Base-by-base conservation (phyloP, 1,284 basidiomycete genomes). In the Sutorius eximius region DNA sequence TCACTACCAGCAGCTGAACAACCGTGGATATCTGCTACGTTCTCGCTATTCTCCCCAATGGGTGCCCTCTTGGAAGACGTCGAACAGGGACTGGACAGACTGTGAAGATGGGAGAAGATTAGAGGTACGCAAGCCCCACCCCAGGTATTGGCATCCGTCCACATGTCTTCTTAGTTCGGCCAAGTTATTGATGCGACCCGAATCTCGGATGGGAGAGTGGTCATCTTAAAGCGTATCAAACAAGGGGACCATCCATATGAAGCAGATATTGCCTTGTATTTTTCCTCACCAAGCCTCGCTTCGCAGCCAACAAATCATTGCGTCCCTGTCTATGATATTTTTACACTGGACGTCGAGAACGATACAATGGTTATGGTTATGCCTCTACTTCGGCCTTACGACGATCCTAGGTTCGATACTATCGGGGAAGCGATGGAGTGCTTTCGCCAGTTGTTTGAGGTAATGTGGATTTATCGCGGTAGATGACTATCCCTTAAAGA, bases 401-500 rank as follows among this genome's bases (percentile, higher is more conserved):
- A 51, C 10, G 10, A 59, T 3, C 69, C 69, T 16, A 33, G 16
- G 3, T 73, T 75, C 29, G 65, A 66, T 33, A 69, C 73, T 12
- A 34, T 74, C 6, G 73, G 71, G 6, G 74, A 75, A 56, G 66
- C 51, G 0, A 50, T 76, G 7, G 69, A 71, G 1, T 74, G 69
- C 24, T 64, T 73, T 29, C 50, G 61, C 6, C 73, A 75, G 45
- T 54, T 73, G 2, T 71, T 77, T 20, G 69, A 77, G 63, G 76
- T 76, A 47, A 11, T 50, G 18, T 41, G 29, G 12, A n/a, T 18
- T 45, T 5, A 22, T 40, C 1, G 3, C 0, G 24, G 24, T 51
- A 10, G 16, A 10, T 9, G 27, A 36, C 9, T 10, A 32, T 2
- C 3, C 5, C 13, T 20, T 54, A 36, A 59, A 42, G 3, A 2